phyloP scores from a whole-genome alignment of 164 flowering plant species.

The Dillenia turbinata region DNA sequence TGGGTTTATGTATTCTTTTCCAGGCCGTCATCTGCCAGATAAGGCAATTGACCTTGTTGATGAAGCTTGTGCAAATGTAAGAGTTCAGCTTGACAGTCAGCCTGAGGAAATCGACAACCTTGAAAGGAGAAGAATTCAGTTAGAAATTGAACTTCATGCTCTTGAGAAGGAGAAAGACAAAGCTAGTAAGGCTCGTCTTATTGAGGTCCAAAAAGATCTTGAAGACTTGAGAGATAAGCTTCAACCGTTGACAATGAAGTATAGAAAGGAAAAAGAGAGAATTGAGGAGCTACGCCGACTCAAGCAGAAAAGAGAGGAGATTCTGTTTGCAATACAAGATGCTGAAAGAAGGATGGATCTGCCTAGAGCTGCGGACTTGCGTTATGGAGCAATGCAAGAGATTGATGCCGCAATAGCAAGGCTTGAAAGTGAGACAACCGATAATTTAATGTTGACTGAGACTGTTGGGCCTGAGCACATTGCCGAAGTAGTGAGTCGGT shows the following conservation, averaged over 20 bases:
- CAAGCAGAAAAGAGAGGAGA: constrained; percentile 73
- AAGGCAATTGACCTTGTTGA: constrained; percentile 93
- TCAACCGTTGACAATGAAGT: constrained; percentile 78
- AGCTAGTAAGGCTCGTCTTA: constrained; percentile 80
- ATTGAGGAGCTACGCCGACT: constrained; percentile 70
- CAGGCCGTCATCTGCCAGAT: constrained; percentile 81
- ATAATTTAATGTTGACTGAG: constrained; percentile 67
- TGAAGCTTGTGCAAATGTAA: constrained; percentile 93
- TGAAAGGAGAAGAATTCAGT: constrained; percentile 72
- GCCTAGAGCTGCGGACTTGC: constrained; percentile 78
- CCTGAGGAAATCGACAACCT: constrained; percentile 88
- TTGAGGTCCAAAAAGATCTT: constrained; percentile 74
- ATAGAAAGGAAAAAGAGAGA: constrained; percentile 73
- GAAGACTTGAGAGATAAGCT: constrained; percentile 81
- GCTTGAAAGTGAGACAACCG: constrained; percentile 57
- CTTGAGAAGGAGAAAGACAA: constrained; percentile 92
- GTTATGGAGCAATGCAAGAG: constrained; percentile 76
- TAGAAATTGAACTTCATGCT: constrained; percentile 83
- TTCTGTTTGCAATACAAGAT: constrained; percentile 50
- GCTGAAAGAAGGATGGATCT: constrained; percentile 86
- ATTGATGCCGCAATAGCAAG: constrained; percentile 61
- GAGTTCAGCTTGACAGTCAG: constrained; percentile 90
- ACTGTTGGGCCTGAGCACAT: constrained; percentile 84
- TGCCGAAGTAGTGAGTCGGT: constrained; percentile 88
- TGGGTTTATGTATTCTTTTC: neutral